A percentile compares a stretch with the other conserved stretches of the same genome.
These are phyloP conservation scores for Brassica rapa DNA, from an alignment of 345 rosid species.

Conservation along the genomic window DNA sequence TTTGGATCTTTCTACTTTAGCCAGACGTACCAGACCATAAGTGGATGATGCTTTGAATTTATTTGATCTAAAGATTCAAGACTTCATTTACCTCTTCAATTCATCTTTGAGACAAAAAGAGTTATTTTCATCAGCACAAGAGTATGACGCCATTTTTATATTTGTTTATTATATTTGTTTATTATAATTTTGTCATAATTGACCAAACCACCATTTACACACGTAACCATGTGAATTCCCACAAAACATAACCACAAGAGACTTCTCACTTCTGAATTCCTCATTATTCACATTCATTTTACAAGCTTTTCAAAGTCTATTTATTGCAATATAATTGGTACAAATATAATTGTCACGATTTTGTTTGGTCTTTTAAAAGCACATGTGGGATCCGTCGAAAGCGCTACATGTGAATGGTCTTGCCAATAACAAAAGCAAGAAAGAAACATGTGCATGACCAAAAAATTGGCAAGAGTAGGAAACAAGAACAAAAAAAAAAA, in stretches of 20 bases:
- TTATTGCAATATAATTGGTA: background rate
- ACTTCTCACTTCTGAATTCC: constrained; percentile 21
- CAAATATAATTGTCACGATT: background rate
- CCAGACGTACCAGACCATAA: background rate
- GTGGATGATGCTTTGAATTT: background rate
- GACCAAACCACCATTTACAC: too few relatives aligned
- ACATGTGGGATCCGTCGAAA: constrained; percentile 23
- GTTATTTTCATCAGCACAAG: background rate
- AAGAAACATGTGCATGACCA: constrained; percentile 28
- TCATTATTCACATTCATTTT: constrained; percentile 26
- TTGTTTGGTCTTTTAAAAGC: constrained; percentile 26
- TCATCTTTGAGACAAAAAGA: background rate
- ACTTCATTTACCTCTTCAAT: background rate
- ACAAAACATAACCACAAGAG: constrained; percentile 30
- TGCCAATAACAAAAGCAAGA: constrained; percentile 19
- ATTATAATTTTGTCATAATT: too few relatives aligned
- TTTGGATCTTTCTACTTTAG: constrained; percentile 1
- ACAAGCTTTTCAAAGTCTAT: background rate
- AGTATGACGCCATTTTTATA: background rate
- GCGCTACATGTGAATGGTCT: constrained; percentile 29
- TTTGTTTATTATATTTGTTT: too few relatives aligned
- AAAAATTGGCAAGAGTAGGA: background rate
- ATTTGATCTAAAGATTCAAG: background rate
- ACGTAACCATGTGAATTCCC: constrained; percentile 31
- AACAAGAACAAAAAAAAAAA: background rate